Evolutionary conservation across 2,329 filamentous ascomycete species (phyloP).

Genomic region (Aspergillus brasiliensis): DNA sequence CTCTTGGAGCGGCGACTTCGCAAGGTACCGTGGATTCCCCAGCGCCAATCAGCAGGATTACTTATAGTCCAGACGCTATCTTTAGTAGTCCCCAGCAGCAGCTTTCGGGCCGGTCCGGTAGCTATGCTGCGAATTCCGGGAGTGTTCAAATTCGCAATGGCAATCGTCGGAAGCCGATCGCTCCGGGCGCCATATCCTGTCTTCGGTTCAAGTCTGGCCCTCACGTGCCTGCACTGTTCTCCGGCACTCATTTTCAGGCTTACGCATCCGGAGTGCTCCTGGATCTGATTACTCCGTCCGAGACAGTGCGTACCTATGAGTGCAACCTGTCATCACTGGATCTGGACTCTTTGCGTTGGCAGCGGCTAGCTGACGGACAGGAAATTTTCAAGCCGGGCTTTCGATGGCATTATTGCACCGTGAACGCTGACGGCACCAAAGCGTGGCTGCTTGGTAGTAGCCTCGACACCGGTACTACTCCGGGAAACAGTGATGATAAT

Average conservation of each 20-base stretch:
- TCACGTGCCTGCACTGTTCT: conserved; percentile 82
- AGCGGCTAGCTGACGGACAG: conserved; percentile 88
- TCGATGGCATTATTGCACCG: conserved; percentile 96
- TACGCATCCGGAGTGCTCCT: conserved; percentile 91
- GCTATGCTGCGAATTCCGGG: conserved; percentile 73
- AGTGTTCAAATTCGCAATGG: conserved; percentile 60
- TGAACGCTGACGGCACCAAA: conserved; percentile 93
- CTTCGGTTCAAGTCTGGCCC: conserved; percentile 87
- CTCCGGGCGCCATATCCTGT: conserved; percentile 85
- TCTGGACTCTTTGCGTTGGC: conserved; percentile 84
- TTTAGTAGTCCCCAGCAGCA: conserved; percentile 41
- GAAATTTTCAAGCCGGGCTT: conserved; percentile 93
- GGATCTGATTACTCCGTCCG: conserved; percentile 90
- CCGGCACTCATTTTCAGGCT: conserved; percentile 92
- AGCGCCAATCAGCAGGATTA: conserved; percentile 33
- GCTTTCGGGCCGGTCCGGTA: conserved; percentile 42
- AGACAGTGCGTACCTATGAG: conserved; percentile 81
- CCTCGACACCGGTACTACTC: conserved; percentile 68
- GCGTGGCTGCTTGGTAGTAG: conserved; percentile 95
- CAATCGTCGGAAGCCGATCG: conserved; percentile 56
- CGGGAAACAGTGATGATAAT: conserved; percentile 76
- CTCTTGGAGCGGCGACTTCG: conserved; percentile 72
- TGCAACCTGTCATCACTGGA: conserved; percentile 91
- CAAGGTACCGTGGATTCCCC: conserved; percentile 54
- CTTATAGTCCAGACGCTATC: conserved; percentile 41